Conservation (phyloP, 2,329 filamentous ascomycete species). For the Pestalotiopsis sp. region DNA sequence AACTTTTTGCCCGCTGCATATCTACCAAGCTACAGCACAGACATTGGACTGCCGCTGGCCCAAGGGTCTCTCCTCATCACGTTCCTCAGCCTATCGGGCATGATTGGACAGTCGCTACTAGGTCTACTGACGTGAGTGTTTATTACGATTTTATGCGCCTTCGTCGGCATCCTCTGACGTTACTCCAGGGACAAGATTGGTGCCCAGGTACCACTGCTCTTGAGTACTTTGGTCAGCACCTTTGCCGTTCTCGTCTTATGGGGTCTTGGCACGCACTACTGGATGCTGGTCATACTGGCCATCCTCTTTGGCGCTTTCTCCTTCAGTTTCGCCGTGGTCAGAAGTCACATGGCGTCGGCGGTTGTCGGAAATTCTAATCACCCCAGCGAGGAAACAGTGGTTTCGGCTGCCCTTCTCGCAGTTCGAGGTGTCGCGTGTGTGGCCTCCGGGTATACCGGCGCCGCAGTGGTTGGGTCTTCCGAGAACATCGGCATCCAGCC, state of each 20-base stretch:
- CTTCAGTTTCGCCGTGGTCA: constrained; percentile 4
- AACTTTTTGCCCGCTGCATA: constrained; percentile 5
- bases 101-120: neutral
- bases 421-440: constrained; percentile 2
- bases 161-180: neutral
- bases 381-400: constrained; percentile 3
- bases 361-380: neutral
- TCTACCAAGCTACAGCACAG: constrained; percentile 5
- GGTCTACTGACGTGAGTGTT: neutral
- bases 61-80: constrained; percentile 9
- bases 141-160: neutral
- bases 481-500: neutral
- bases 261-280: constrained; percentile 6
- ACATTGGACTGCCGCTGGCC: neutral
- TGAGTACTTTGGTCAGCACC: constrained; percentile 1
- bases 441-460: constrained; percentile 5
- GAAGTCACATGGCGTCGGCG: neutral
- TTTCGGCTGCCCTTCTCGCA: constrained; percentile 1
- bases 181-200: constrained; percentile 2
- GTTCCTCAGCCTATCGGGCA: constrained; percentile 4
- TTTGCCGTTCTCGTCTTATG: constrained; percentile 5
- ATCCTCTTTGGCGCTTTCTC: constrained; percentile 6
- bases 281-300: constrained; percentile 6
- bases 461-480: neutral
- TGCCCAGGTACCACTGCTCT: constrained; percentile 1